Evolutionary conservation across 2,329 filamentous ascomycete species (phyloP), one percentile per base, ranked within the genome.

Genomic region (Gliomastix tumulicola): DNA sequence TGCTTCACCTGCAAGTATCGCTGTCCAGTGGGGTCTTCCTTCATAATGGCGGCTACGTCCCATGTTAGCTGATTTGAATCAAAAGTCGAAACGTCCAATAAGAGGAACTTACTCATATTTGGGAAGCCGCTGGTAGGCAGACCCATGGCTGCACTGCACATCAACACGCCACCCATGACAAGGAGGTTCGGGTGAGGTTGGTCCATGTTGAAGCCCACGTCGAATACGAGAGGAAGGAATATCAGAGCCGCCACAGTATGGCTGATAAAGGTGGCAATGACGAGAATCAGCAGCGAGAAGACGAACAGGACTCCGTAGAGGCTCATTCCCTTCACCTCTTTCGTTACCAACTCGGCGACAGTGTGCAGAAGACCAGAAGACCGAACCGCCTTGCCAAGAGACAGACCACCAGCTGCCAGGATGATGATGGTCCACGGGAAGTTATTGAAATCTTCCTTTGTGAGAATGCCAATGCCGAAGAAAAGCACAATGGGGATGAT

Each of bases 361-460:
- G 88, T 94, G 56, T 94, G 85, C 21, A 98, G 69, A 10, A 98
- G 71, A 2, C 92, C 92, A 0, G 90, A 97, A 1, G 87, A 92
- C 44, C 88, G 90, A 40, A 98, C 92, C 0, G 90, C 86, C 59
- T 94, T 96, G 39, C 92, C 92, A 0, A 98, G 78, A 2, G 88
- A 88, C 22, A 98, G 67, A 7, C 92, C 92, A 32, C 92, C 92
- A 0, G 92, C 90, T 1, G 92, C 92, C 16, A 98, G 81, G 52
- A 98, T 97, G 62, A 98, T 96, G 61, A 98, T 98, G 16, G 94
- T 98, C 92, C 92, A 98, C 27, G 96, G 83, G 61, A 98, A 98
- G 61, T 98, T 98, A 69, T 98, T 98, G 58, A 98, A 98, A 63
- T 98, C 92, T 62, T 97, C 92, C 63, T 97, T 98, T 34, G 89